phyloP scores from a whole-genome alignment of 805 yeast genomes.

The Phaffomyces opuntiae region DNA sequence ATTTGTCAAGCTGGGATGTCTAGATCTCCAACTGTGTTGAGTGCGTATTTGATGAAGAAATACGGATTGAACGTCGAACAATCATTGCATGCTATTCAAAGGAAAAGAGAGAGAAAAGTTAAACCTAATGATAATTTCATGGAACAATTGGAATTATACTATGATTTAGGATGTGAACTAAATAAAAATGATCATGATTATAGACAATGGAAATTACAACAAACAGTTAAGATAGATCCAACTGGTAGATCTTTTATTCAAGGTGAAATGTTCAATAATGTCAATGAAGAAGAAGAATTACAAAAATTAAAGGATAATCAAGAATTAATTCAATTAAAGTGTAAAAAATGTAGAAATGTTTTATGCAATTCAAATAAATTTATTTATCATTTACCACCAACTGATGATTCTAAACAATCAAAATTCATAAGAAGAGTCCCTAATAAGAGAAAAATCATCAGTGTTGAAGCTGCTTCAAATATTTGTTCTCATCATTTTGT shows the following conservation, averaged over 20 bases:
- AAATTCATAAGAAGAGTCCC: slow-evolving; percentile 60
- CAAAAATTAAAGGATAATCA: slow-evolving; percentile 20
- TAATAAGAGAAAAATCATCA: slow-evolving; percentile 52
- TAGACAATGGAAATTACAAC: slow-evolving; percentile 36
- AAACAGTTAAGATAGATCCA: slow-evolving; percentile 34
- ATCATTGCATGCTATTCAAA: slow-evolving; percentile 68
- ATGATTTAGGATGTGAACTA: slow-evolving; percentile 33
- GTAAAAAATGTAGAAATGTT: slow-evolving; percentile 73
- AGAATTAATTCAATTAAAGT: slow-evolving; percentile 44
- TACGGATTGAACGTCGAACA: slow-evolving; percentile 50
- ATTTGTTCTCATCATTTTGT: slow-evolving; percentile 79
- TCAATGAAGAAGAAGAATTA: slow-evolving; percentile 17
- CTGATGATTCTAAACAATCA: slow-evolving; percentile 54
- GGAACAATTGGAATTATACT: slow-evolving; percentile 63
- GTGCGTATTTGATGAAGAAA: slow-evolving; percentile 84
- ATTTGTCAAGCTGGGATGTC: slow-evolving; percentile 93
- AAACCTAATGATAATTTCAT: slow-evolving; percentile 71
- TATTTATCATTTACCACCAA: slow-evolving; percentile 62
- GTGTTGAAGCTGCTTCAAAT: slow-evolving; percentile 47
- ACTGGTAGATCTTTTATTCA: slow-evolving; percentile 27
- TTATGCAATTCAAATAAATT: slow-evolving; percentile 60
- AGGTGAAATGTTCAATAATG: slow-evolving; percentile 24
- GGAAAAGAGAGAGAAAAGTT: slow-evolving; percentile 47
- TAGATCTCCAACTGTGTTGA: slow-evolving; percentile 76
- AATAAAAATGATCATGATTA: slow-evolving; percentile 28